A percentile compares a stretch with the other conserved stretches of the same genome.
These are phyloP conservation scores for Eucalyptus leucophloia DNA, from an alignment of 345 rosid genomes.

Conservation along the genomic window DNA sequence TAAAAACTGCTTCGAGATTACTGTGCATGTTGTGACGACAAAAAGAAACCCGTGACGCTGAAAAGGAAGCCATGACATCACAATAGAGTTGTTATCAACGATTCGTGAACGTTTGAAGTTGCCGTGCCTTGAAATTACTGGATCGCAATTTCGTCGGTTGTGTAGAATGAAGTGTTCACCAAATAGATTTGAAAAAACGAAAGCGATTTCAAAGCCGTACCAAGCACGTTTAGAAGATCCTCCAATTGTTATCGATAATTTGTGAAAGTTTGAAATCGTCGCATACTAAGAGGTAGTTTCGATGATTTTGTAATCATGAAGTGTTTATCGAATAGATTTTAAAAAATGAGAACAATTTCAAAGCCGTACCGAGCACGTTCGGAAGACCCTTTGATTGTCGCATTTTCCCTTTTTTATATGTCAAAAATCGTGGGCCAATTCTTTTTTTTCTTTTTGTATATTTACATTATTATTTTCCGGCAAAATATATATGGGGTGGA, in stretches of 20 bases:
- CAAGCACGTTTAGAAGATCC: not conserved
- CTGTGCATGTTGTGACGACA: too few species aligned
- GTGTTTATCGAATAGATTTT: not conserved
- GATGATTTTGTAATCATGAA: not conserved
- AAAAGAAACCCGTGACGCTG: accelerated
- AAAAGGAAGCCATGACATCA: too few species aligned
- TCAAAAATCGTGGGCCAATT: not conserved
- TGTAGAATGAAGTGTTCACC: too few species aligned
- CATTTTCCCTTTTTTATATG: not conserved
- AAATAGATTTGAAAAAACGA: not conserved
- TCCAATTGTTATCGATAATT: not conserved
- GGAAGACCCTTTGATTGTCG: not conserved
- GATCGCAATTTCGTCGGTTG: accelerated
- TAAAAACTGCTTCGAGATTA: not conserved
- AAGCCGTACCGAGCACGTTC: not conserved
- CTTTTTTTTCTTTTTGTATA: not conserved
- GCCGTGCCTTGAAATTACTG: accelerated
- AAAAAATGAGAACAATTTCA: not conserved
- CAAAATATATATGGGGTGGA: not conserved
- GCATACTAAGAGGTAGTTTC: accelerated
- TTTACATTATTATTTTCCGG: not conserved
- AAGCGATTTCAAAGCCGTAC: not conserved
- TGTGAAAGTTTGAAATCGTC: too few species aligned
- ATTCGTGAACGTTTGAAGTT: too few species aligned
- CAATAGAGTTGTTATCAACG: too few species aligned